Evolutionary conservation across 2,329 filamentous ascomycete genomes (phyloP).

Genomic region (Aspergillus oerlinghausenensis): DNA sequence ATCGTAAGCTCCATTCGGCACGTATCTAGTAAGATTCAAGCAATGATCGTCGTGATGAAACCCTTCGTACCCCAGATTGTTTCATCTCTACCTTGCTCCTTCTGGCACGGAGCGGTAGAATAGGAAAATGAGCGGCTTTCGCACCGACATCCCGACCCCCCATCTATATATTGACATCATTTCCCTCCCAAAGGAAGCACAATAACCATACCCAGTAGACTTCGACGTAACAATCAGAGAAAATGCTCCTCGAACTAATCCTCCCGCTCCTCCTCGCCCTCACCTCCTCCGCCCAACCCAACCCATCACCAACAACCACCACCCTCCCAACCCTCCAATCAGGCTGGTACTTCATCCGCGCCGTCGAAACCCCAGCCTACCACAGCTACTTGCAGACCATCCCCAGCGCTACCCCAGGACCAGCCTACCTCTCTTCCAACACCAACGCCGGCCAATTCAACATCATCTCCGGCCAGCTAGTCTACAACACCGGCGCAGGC

Average conservation of each 20-base stretch:
- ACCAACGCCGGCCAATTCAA: slow-evolving; percentile 11
- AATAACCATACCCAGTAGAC: not conserved
- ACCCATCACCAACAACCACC: not conserved
- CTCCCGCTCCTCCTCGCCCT: slow-evolving; percentile 1
- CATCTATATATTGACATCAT: not conserved
- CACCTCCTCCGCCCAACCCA: slow-evolving; percentile 2
- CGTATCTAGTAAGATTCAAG: not conserved
- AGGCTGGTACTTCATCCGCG: slow-evolving; percentile 9
- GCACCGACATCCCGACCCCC: not conserved
- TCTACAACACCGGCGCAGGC: slow-evolving; percentile 7
- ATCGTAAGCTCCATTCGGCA: not conserved
- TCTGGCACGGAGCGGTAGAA: slow-evolving; percentile 1
- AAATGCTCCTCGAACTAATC: not conserved
- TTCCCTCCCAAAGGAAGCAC: not conserved
- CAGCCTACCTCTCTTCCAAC: slow-evolving; percentile 4
- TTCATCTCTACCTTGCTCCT: not conserved
- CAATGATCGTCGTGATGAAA: slow-evolving; percentile 3
- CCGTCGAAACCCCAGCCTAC: slow-evolving; percentile 6
- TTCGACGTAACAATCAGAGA: not conserved
- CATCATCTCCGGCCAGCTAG: slow-evolving; percentile 6
- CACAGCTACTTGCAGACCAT: slow-evolving; percentile 11
- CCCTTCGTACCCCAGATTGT: slow-evolving; percentile 1
- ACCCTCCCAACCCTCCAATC: slow-evolving; percentile 5
- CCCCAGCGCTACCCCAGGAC: slow-evolving; percentile 1
- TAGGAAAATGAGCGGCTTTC: not conserved